These are phyloP conservation scores for Metschnikowia picachoensis DNA, from an alignment of 805 yeast genomes.

Conservation along the genomic window DNA sequence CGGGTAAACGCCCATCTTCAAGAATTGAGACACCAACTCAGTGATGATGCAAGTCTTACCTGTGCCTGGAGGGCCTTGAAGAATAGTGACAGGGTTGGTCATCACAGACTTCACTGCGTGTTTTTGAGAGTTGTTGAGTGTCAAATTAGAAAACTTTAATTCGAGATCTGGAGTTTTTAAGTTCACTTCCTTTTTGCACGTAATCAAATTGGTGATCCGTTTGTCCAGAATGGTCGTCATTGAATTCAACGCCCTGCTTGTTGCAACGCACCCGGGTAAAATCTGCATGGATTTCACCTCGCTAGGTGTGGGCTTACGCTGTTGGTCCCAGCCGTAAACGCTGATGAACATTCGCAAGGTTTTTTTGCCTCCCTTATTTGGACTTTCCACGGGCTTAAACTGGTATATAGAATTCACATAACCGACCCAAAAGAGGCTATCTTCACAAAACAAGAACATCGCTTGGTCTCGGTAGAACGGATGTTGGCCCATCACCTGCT, in stretches of 20 bases:
- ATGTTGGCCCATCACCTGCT: background rate
- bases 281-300: background rate
- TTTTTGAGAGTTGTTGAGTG: constrained; percentile 69
- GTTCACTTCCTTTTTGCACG: background rate
- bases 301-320: background rate
- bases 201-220: background rate
- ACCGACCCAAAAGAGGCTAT: background rate
- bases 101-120: constrained; percentile 53
- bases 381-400: no score
- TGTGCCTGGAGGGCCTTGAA: constrained; percentile 89
- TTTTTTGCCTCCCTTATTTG: background rate
- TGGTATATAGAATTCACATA: background rate
- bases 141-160: constrained; percentile 34
- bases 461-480: constrained; percentile 1
- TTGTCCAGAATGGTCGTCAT: background rate
- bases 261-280: background rate
- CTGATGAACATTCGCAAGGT: background rate
- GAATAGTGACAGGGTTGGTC: constrained; percentile 9
- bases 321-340: background rate
- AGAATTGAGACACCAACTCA: constrained; percentile 73
- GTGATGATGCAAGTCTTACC: constrained; percentile 95
- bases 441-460: background rate
- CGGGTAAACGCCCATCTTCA: constrained; percentile 54
- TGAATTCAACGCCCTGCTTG: background rate
- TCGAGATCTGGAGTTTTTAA: constrained; percentile 17